phyloP scores from a whole-genome alignment of 1,284 basidiomycete species.

The Vanrija humicola region DNA sequence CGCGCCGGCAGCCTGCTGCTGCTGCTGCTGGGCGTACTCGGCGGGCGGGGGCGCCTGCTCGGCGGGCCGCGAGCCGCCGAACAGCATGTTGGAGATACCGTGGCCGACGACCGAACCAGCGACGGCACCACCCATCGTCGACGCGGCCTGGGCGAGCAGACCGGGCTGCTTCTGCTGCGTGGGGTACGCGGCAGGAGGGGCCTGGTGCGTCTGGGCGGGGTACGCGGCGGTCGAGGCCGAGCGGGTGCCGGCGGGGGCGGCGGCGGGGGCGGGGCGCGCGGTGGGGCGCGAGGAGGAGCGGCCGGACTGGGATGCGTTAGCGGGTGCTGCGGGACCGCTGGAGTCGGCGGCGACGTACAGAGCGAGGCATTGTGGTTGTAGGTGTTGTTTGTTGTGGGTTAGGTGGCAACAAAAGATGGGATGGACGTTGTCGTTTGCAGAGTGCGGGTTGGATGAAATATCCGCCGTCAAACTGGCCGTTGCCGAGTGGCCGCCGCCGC shows the following conservation, averaged over 20 bases:
- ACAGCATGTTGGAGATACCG: constrained; percentile 56
- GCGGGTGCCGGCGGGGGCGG: constrained; percentile 26
- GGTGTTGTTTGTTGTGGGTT: background rate
- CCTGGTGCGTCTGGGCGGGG: constrained; percentile 17
- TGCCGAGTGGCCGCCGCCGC: no score
- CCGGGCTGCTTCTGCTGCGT: constrained; percentile 34
- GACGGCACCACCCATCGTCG: constrained; percentile 56
- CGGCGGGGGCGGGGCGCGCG: constrained; percentile 28
- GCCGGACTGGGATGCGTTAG: constrained; percentile 19
- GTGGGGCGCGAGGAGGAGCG: constrained; percentile 44
- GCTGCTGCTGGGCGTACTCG: constrained; percentile 41
- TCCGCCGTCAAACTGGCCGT: no score
- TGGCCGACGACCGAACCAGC: constrained; percentile 55
- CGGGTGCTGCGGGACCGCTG: background rate
- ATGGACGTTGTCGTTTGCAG: background rate
- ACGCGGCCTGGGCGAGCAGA: constrained; percentile 51
- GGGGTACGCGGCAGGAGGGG: constrained; percentile 11
- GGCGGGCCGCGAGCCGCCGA: constrained; percentile 49
- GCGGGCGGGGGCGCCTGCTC: constrained; percentile 42
- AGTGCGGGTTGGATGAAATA: no score
- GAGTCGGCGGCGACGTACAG: constrained; percentile 16
- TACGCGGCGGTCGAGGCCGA: constrained; percentile 37
- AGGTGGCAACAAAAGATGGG: constrained; percentile 15
- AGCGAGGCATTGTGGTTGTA: constrained; percentile 30
- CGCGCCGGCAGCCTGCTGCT: constrained; percentile 31